phyloP scores from a whole-genome alignment of 176 grass and related monocot genomes.

The Eragrostis curvula region DNA sequence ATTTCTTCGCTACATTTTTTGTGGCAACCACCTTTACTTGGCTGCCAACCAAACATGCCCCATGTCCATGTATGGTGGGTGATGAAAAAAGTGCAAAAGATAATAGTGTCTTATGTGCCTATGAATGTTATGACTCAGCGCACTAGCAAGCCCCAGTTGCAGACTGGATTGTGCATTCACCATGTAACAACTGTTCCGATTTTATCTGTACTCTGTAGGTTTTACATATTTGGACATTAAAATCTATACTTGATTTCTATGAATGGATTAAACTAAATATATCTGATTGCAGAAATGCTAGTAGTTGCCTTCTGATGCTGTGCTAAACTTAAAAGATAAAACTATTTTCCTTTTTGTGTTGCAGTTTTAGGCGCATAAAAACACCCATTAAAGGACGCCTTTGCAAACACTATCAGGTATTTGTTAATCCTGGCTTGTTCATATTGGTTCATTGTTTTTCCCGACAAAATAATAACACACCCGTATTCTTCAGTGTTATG shows the following conservation, averaged over 20 bases:
- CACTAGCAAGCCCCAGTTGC: not conserved
- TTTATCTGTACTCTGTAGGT: slow-evolving; percentile 5
- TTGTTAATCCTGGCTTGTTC: slow-evolving; percentile 33
- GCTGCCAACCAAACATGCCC: no score
- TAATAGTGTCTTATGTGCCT: not conserved
- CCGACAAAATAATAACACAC: slow-evolving; percentile 27
- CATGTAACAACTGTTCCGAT: slow-evolving; percentile 1
- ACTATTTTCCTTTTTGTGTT: slow-evolving; percentile 34
- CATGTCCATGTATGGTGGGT: not conserved
- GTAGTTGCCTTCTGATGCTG: not conserved
- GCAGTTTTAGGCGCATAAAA: slow-evolving; percentile 81
- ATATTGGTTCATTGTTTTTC: slow-evolving; percentile 30
- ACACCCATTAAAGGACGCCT: slow-evolving; percentile 81
- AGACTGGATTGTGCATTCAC: slow-evolving; percentile 20
- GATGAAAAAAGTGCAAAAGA: not conserved
- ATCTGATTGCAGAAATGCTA: slow-evolving; percentile 35
- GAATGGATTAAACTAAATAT: not conserved
- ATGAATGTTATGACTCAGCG: not conserved
- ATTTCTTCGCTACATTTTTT: no score
- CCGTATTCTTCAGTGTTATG: slow-evolving; percentile 76
- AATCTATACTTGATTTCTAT: slow-evolving; percentile 4
- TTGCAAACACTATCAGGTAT: slow-evolving; percentile 96
- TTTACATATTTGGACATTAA: not conserved
- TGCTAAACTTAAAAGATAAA: slow-evolving; percentile 3
- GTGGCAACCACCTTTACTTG: no score